Evolutionary conservation across 371 early-diverging fungal genomes (phyloP), one percentile per base, ranked within the genome.

Genomic region (Phascolomyces articulosus): DNA sequence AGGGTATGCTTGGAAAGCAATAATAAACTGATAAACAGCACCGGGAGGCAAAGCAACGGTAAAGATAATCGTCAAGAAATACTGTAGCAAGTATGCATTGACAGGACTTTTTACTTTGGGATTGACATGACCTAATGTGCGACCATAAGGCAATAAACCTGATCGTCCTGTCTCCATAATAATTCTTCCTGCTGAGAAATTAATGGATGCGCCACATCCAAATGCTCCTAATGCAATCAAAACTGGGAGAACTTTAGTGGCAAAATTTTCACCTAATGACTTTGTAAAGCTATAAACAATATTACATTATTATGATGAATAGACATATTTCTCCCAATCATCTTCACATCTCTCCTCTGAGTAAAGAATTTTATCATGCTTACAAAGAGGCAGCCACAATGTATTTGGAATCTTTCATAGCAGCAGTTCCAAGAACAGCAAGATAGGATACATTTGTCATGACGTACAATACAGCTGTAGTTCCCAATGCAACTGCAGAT

Each of bases 371-470:
- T n/a, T n/a, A n/a, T n/a, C n/a, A n/a, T n/a, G n/a, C 70, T 73
- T 72, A 80, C 77, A 80, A 77, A 40, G 71, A 71, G 2, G 78
- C 80, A 16, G 80, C 80, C 0, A 80, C 80, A 28, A 72, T 75
- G 13, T 75, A 69, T 40, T 80, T 68, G 0, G 80, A 75, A 4
- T 53, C 65, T 31, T 75, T 76, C 71, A 77, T 80, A 13, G 57
- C 59, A 0, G 68, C 73, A 13, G 72, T 34, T 3, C 78, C 70
- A 8, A 80, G 61, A 0, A 77, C 80, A 11, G 68, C 60, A 29
- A 80, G 62, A 54, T 80, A 80, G 13, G 78, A 69, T n/a, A 70
- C 64, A n/a, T 77, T 77, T 3, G 80, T 67, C 40, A 75, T 57
- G 13, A 77, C 51, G 47, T 80, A 80, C 1, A 80, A 28, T 3